phyloP scores from a whole-genome alignment of 345 rosid genomes.

The Melaleuca quinquenervia region DNA sequence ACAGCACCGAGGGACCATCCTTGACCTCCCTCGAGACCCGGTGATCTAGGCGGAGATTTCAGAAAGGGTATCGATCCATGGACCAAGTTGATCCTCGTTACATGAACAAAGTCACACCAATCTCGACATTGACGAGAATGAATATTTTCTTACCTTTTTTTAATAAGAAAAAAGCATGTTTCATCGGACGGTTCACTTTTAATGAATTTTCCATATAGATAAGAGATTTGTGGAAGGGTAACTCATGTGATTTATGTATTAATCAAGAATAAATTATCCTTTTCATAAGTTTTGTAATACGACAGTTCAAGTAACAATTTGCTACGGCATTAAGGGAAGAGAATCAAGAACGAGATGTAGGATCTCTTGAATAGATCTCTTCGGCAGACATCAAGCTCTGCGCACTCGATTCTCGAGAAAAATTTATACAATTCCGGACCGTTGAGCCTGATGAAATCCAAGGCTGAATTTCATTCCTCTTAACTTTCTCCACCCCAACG shows the following conservation, averaged over 20 bases:
- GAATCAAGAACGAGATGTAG: neutral
- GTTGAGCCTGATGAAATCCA: fast-evolving
- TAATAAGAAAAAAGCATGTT: neutral
- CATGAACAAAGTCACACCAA: neutral
- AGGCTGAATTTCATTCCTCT: neutral
- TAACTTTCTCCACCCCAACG: neutral
- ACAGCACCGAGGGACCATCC: neutral
- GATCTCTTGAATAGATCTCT: neutral
- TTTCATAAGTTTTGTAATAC: neutral
- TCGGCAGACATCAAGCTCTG: fast-evolving
- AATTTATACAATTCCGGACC: neutral
- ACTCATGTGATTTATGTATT: fast-evolving
- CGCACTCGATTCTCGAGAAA: fast-evolving
- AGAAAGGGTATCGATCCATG: neutral
- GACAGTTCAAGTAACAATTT: fast-evolving
- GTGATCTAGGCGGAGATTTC: neutral
- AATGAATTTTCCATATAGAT: neutral
- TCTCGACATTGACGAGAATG: neutral
- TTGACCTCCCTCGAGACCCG: neutral
- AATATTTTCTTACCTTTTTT: neutral
- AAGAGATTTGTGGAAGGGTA: neutral
- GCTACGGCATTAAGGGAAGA: fast-evolving
- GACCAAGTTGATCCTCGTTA: neutral
- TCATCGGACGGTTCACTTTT: fast-evolving
- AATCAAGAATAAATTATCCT: neutral